A percentile compares a stretch with the other conserved stretches of the same genome.
phyloP scores from a whole-genome alignment of 1,284 basidiomycete species.

The Xerocomus minutiporus region DNA sequence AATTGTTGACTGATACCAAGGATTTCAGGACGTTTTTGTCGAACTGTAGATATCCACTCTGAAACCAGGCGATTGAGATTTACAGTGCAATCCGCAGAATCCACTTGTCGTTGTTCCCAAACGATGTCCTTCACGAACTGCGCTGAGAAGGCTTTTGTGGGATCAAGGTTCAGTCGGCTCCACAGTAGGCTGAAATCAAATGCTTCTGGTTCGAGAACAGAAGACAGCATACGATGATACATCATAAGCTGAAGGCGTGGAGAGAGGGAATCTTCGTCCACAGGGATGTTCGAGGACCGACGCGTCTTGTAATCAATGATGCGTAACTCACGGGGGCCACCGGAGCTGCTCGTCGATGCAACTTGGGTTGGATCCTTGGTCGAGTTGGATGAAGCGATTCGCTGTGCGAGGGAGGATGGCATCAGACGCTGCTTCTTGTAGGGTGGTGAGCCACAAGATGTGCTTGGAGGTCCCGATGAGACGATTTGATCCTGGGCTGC shows the following conservation, averaged over 20 bases:
- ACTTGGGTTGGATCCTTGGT: conserved; percentile 6
- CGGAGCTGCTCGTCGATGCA: background rate
- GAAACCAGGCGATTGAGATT: conserved; percentile 33
- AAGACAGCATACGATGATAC: conserved; percentile 69
- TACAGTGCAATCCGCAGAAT: conserved; percentile 11
- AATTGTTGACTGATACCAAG: conserved; percentile 23
- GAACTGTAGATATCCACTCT: conserved; percentile 31
- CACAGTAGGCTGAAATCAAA: conserved; percentile 59
- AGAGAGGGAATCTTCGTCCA: conserved; percentile 55
- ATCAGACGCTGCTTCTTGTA: conserved; percentile 18
- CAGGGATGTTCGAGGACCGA: conserved; percentile 48
- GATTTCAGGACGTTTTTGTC: conserved; percentile 9
- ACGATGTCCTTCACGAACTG: conserved; percentile 52
- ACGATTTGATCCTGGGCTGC: background rate
- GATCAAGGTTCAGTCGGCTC: conserved; percentile 46
- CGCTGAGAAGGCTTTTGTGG: conserved; percentile 46
- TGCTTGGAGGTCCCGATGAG: background rate
- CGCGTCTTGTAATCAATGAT: conserved; percentile 80
- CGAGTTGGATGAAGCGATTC: background rate
- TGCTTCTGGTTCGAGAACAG: conserved; percentile 41
- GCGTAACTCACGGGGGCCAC: conserved; percentile 37
- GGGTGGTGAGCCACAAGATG: conserved; percentile 6
- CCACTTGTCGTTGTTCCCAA: conserved; percentile 37
- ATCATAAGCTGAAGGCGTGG: conserved; percentile 82
- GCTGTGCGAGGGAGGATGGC: background rate